These are phyloP conservation scores for Fragaria iinumae DNA, from an alignment of 306 rosid genomes.

Conservation along the genomic window DNA sequence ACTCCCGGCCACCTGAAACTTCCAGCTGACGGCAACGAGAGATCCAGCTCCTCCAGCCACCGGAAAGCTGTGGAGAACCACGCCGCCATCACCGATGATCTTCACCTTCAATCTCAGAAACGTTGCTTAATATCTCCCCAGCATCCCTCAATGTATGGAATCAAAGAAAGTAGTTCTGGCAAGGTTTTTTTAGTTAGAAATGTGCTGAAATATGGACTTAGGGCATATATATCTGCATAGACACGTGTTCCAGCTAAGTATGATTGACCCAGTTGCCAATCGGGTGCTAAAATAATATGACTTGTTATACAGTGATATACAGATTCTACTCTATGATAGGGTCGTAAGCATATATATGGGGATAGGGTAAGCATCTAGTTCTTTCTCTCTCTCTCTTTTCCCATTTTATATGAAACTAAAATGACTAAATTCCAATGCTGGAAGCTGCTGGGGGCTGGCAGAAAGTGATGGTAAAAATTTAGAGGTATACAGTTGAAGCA, in stretches of 20 bases:
- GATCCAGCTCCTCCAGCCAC: slow-evolving; percentile 40
- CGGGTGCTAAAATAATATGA: neutral
- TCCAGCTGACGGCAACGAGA: slow-evolving; percentile 21
- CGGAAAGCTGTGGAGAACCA: slow-evolving; percentile 44
- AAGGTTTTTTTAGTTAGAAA: neutral
- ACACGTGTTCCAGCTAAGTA: slow-evolving; percentile 10
- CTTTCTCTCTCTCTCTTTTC: neutral
- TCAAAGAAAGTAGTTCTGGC: neutral
- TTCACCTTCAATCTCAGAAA: neutral
- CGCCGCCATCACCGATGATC: slow-evolving; percentile 18
- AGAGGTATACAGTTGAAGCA: neutral
- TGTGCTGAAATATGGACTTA: neutral
- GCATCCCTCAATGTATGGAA: neutral
- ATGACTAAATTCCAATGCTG: slow-evolving; percentile 7
- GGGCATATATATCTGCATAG: neutral
- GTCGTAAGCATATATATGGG: neutral
- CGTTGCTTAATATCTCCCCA: neutral
- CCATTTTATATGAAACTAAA: neutral
- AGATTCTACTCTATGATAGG: neutral
- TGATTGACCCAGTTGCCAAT: neutral
- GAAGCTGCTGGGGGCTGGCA: neutral
- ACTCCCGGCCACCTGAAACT: slow-evolving; percentile 42
- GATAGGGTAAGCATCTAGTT: slow-evolving; percentile 4
- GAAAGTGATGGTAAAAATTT: neutral
- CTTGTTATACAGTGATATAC: neutral